Base-by-base conservation (phyloP, 2,329 filamentous ascomycete species). In the Tolypocladium tundrense region DNA sequence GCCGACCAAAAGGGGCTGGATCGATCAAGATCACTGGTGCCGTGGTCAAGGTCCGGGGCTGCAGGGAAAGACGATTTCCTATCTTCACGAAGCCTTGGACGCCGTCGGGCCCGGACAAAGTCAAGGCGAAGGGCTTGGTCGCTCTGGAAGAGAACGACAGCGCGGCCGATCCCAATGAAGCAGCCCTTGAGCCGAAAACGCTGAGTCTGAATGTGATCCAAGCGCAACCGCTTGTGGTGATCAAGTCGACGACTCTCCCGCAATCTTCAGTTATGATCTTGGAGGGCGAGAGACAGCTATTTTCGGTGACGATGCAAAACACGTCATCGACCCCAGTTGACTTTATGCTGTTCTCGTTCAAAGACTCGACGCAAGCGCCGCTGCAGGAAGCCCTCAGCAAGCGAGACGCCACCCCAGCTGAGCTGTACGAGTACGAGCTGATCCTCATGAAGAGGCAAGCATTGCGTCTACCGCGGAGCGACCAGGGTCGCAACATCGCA, bases 221-320 rank as follows among this genome's bases (percentile, higher is more conserved):
- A 3, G 78, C 85, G 51, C 91, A 97, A 69, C 94, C 94, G 7
- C 74, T 90, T 4, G 76, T 97, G 4, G 75, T 86, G 3, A 80
- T 97, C 24, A 87, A 89, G 66, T 86, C 86, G 9, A 88, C 87
- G 4, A 90, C 88, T 14, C 79, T 97, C 1, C 84, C 88, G 0
- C 92, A 97, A 67, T 90, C 88, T 27, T 89, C 91, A 11, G 77
- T 96, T 41, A 97, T 96, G 91, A 81, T 99, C 13, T 78, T 99
- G 7, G 93, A 97, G 73, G 94, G 94, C 50, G 93, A 99, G 72
- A 83, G 82, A 27, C 87, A 86, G 64, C 77, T 78, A 0, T 95
- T 97, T 67, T 87, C 83, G 0, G 80, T 97, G 19, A 92, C 88
- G 0, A 75, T 97, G 16, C 83, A 88, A 63, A 99, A 99, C 63